Evolutionary conservation across 1,139 yeast genomes (phyloP).

Genomic region (Blastobotrys malaysiensis): DNA sequence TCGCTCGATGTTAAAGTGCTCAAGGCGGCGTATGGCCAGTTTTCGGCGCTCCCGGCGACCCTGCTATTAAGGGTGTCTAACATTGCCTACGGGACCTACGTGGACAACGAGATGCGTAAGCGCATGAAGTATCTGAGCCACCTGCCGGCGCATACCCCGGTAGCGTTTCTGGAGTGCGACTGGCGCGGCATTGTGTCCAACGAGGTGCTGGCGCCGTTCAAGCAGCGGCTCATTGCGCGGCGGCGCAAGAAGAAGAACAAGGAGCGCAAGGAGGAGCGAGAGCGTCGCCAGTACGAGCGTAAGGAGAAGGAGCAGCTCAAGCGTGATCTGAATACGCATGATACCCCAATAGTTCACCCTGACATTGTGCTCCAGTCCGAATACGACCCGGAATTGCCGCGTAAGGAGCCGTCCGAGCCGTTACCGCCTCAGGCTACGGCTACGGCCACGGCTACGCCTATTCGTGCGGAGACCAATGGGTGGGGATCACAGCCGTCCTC

Average conservation of each 20-base stretch:
- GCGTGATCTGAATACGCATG: background rate
- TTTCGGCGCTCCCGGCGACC: slow-evolving; percentile 60
- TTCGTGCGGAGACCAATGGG: background rate
- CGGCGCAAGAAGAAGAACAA: slow-evolving; percentile 49
- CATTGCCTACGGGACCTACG: slow-evolving; percentile 55
- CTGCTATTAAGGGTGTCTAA: slow-evolving; percentile 63
- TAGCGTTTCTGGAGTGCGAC: slow-evolving; percentile 80
- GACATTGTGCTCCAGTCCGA: background rate
- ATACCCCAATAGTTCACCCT: background rate
- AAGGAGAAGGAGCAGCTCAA: slow-evolving; percentile 45
- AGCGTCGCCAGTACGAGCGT: slow-evolving; percentile 53
- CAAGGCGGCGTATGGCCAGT: slow-evolving; percentile 56
- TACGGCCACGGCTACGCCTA: no score
- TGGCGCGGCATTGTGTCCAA: slow-evolving; percentile 56
- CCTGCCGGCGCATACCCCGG: slow-evolving; percentile 76
- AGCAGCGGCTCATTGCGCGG: slow-evolving; percentile 57
- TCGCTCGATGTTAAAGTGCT: slow-evolving; percentile 75
- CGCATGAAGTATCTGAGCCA: slow-evolving; percentile 73
- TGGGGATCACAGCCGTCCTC: background rate
- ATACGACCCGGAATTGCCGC: background rate
- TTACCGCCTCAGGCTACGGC: background rate
- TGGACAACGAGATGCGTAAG: slow-evolving; percentile 49
- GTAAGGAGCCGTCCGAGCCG: background rate
- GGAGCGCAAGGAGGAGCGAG: slow-evolving; percentile 60
- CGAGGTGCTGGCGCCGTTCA: slow-evolving; percentile 52